These are phyloP conservation scores for Blastocladiella emersonii DNA, from an alignment of 371 early-diverging fungal species.

Conservation along the genomic window DNA sequence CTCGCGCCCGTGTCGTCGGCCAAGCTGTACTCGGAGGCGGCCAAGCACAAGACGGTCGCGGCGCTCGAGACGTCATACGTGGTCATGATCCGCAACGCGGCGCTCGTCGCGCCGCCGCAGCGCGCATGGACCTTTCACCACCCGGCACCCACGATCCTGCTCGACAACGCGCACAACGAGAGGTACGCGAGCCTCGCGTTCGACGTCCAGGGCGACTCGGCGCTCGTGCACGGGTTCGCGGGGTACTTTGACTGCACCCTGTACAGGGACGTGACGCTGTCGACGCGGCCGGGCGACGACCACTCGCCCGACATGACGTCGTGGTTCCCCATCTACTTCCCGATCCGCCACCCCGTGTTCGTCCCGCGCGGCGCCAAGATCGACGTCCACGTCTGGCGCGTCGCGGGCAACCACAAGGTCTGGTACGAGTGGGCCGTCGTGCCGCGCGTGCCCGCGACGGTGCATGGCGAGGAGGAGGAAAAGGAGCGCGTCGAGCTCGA, in stretches of 20 bases:
- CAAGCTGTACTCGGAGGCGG: slow-evolving; percentile 42
- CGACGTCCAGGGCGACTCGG: slow-evolving; percentile 11
- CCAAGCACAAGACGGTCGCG: slow-evolving; percentile 37
- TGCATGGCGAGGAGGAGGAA: slow-evolving; percentile 1
- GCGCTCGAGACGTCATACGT: slow-evolving; percentile 83
- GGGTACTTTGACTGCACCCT: slow-evolving; percentile 86
- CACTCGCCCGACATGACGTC: slow-evolving; percentile 86
- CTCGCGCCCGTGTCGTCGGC: slow-evolving; percentile 72
- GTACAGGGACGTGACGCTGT: slow-evolving; percentile 67
- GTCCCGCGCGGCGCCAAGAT: slow-evolving; percentile 41
- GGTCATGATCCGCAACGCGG: slow-evolving; percentile 53
- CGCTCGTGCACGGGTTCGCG: slow-evolving; percentile 69
- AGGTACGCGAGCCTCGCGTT: slow-evolving; percentile 44
- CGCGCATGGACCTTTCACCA: slow-evolving; percentile 72
- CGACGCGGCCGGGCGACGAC: slow-evolving; percentile 59
- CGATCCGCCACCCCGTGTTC: slow-evolving; percentile 56
- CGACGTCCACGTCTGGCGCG: slow-evolving; percentile 72
- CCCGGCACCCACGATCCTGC: slow-evolving; percentile 28
- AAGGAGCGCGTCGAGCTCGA: neutral
- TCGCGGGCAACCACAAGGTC: slow-evolving; percentile 53
- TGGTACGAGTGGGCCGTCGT: slow-evolving; percentile 88
- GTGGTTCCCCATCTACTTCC: slow-evolving; percentile 96
- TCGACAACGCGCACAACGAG: slow-evolving; percentile 54
- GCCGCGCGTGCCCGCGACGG: slow-evolving; percentile 13
- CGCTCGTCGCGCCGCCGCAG: slow-evolving; percentile 51